These are phyloP conservation scores for Pythium rishiriense DNA, from an alignment of 352 stramenopile genomes.

Conservation along the genomic window DNA sequence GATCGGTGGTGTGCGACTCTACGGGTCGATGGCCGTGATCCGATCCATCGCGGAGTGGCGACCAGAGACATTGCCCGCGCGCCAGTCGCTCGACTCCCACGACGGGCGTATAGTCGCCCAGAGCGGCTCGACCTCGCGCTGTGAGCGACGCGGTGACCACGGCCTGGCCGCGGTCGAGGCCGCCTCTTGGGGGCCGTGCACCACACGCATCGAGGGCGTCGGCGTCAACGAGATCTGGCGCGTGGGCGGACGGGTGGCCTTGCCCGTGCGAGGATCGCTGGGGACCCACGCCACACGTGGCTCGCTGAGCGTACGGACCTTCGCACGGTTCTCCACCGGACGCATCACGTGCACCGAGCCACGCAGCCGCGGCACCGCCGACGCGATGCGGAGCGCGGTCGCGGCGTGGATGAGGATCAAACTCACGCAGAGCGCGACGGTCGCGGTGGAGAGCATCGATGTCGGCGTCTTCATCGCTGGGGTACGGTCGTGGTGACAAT, in stretches of 20 bases:
- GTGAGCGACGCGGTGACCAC: not conserved
- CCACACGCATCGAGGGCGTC: not conserved
- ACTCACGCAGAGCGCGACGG: not conserved
- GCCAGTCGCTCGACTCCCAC: not conserved
- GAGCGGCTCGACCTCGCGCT: not conserved
- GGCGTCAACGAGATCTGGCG: not conserved
- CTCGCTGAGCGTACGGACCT: too few relatives aligned
- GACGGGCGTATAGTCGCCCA: not conserved
- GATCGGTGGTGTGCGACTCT: not conserved
- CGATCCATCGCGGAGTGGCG: not conserved
- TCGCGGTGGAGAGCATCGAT: not conserved
- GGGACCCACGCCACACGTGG: constrained; percentile 17
- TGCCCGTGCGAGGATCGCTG: constrained; percentile 7
- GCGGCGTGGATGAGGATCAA: not conserved
- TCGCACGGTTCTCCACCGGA: too few relatives aligned
- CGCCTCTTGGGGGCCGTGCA: not conserved
- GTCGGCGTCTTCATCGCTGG: not conserved
- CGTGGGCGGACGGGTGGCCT: not conserved
- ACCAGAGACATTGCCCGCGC: not conserved
- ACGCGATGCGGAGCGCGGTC: not conserved
- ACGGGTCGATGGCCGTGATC: not conserved
- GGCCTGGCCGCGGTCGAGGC: too few relatives aligned
- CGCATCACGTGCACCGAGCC: not conserved
- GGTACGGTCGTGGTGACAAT: not conserved
- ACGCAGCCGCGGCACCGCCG: not conserved